Conservation (phyloP, 1,139 yeast genomes). For the Saccharomyces hybrid region DNA sequence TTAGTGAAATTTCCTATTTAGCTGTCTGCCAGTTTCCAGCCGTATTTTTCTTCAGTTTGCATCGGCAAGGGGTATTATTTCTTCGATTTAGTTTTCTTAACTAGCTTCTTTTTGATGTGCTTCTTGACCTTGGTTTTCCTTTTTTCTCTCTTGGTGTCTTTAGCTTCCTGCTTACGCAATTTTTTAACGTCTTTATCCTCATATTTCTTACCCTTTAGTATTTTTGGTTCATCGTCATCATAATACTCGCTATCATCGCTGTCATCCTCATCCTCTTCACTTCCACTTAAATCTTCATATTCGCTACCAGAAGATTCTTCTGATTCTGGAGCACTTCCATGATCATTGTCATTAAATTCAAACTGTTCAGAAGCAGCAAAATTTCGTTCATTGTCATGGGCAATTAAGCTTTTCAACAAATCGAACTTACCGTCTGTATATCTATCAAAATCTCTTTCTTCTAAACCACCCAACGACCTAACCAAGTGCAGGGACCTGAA, state of each 20-base stretch:
- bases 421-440: slow-evolving; percentile 77
- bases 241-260: slow-evolving; percentile 26
- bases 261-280: slow-evolving; percentile 12
- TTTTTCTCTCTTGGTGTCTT: slow-evolving; percentile 78
- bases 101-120: slow-evolving; percentile 73
- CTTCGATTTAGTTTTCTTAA: slow-evolving; percentile 42
- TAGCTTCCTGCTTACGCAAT: slow-evolving; percentile 74
- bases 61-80: slow-evolving; percentile 13
- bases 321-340: slow-evolving; percentile 14
- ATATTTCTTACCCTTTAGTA: slow-evolving; percentile 60
- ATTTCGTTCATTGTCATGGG: slow-evolving; percentile 31
- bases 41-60: not conserved
- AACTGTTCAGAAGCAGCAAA: slow-evolving; percentile 26
- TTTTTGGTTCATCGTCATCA: slow-evolving; percentile 33
- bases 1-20: not conserved
- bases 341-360: slow-evolving; percentile 12
- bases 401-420: slow-evolving; percentile 57
- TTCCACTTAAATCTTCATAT: slow-evolving; percentile 16
- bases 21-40: not conserved
- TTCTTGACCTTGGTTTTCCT: slow-evolving; percentile 88
- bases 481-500: slow-evolving; percentile 84
- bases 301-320: slow-evolving; percentile 13
- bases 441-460: slow-evolving; percentile 81
- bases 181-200: slow-evolving; percentile 83
- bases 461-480: slow-evolving; percentile 60